Evolutionary conservation across 2,329 filamentous ascomycete species (phyloP), one percentile per base, ranked within the genome.

Genomic region (Arthrobotrys megalospora): DNA sequence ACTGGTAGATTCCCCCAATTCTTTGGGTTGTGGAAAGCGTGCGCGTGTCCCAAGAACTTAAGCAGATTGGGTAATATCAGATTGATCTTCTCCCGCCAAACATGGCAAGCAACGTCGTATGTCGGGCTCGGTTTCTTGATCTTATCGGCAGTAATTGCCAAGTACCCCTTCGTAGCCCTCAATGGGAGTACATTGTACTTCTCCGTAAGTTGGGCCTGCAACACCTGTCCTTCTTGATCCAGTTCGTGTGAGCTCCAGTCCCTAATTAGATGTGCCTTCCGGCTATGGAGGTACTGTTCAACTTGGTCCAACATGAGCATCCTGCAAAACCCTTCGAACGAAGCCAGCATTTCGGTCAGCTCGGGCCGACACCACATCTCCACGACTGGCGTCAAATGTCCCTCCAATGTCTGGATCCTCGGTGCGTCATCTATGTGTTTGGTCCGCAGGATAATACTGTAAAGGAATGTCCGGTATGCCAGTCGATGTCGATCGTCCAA

Each of bases 101-200:
- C 85, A 16, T 88, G 87, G 81, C 91, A 91, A 0, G 94, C 93
- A 28, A 92, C 90, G 79, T 92, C 89, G 81, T 94, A 96, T 0
- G 92, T 87, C 7, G 89, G 85, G 3, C 92, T 91, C 4, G 88
- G 88, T 81, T 92, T 92, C 60, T 93, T 91, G 6, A 98, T 85
- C 83, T 93, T 93, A 81, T 99, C 96, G 0, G 96, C 95, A 0
- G 95, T 96, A 60, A 94, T 95, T 1, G 92, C 92, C n/a, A 99
- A 86, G 82, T 98, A 92, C 0, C 93, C 93, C 83, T 97, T 97
- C 1, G 95, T 97, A 6, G 92, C 89, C 71, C 95, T 90, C 48
- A 99, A 85, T 3, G 96, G 96, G 12, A 98, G 85, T 76, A 88
- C 87, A 87, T 91, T 90, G 63, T 93, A 90, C 76, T 92, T 90